These are phyloP conservation scores for Talaromyces borbonicus DNA, from an alignment of 495 filamentous ascomycete genomes.

Conservation along the genomic window DNA sequence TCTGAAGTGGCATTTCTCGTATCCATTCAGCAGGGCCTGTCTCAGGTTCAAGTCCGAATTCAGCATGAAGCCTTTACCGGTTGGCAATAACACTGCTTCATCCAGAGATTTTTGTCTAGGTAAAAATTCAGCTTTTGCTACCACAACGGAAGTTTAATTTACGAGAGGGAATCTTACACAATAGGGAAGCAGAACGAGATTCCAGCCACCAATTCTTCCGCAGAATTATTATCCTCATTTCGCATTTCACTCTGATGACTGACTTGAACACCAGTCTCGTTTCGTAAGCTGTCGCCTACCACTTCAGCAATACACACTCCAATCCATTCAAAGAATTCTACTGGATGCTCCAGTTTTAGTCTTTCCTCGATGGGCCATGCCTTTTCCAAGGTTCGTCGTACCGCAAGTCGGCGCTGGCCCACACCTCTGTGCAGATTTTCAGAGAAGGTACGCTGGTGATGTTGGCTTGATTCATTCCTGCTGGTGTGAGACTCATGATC, in stretches of 20 bases:
- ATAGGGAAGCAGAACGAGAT: slow-evolving; percentile 78
- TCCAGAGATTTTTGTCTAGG: slow-evolving; percentile 56
- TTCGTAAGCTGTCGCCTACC: slow-evolving; percentile 36
- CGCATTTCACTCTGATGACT: slow-evolving; percentile 11
- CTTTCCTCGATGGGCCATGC: slow-evolving; percentile 66
- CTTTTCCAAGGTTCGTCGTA: slow-evolving; percentile 50
- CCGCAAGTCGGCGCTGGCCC: slow-evolving; percentile 25
- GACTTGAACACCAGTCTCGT: slow-evolving; percentile 11
- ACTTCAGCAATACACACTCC: slow-evolving; percentile 61
- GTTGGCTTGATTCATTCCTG: too few species aligned
- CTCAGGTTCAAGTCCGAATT: slow-evolving; percentile 57
- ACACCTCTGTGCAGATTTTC: too few species aligned
- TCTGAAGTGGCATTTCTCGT: slow-evolving; percentile 43
- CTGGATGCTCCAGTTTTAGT: slow-evolving; percentile 55
- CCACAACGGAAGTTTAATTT: not conserved
- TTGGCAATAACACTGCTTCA: slow-evolving; percentile 62
- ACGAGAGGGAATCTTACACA: slow-evolving; percentile 37
- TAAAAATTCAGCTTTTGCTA: not conserved
- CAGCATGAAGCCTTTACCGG: slow-evolving; percentile 75
- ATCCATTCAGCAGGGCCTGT: slow-evolving; percentile 52
- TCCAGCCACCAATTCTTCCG: slow-evolving; percentile 51
- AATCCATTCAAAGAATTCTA: slow-evolving; percentile 67
- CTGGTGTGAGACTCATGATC: slow-evolving; percentile 10
- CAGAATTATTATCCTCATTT: slow-evolving; percentile 9
- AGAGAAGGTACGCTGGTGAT: too few species aligned